Evolutionary conservation across 305 asterid species (phyloP), one percentile per base, ranked within the genome.

Genomic region (Plantago coronopus): DNA sequence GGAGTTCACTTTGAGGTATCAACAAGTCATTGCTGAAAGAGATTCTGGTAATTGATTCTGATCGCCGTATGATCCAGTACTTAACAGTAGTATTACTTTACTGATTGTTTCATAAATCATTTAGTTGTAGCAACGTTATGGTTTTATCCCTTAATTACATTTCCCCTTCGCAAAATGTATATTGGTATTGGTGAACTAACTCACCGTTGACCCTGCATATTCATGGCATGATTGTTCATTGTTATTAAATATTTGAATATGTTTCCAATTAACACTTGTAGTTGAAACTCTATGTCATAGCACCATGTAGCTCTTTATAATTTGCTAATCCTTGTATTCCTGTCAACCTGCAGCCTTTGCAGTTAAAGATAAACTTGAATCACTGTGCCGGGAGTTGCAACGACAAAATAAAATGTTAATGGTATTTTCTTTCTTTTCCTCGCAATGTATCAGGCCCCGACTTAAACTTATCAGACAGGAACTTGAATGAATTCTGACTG

Each of bases 381-480:
- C 99, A 58, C 67, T 89, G 67, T 93, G 97, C 80, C 81, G 99
- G 70, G 99, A 89, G 84, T 81, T 93, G 78, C 99, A 89, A 75
- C 95, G 95, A 19, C 97, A 93, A 74, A 93, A 93, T 81, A 93
- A 93, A 75, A 59, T 77, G 69, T 77, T 93, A 65, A 85, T 87
- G 97, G 97, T 89, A 89, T 45, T 17, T 61, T 51, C 66, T 64
- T 64, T 72, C 34, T 57, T 61, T 63, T 49, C 18, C 21, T n/a
- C n/a, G n/a, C n/a, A n/a, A 29, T n/a, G 19, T 67, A 59, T 65
- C 46, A 54, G 53, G 63, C 65, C 45, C 45, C 59, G 48, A 34
- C 56, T 46, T 13, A 46, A 37, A 58, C 14, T 66, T 34, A 50
- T 57, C 17, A 19, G 62, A 21, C 64, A 61, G 65, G 64, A 37